These are phyloP conservation scores for Fraxinus greggii DNA, from an alignment of 305 asterid species.

Conservation along the genomic window DNA sequence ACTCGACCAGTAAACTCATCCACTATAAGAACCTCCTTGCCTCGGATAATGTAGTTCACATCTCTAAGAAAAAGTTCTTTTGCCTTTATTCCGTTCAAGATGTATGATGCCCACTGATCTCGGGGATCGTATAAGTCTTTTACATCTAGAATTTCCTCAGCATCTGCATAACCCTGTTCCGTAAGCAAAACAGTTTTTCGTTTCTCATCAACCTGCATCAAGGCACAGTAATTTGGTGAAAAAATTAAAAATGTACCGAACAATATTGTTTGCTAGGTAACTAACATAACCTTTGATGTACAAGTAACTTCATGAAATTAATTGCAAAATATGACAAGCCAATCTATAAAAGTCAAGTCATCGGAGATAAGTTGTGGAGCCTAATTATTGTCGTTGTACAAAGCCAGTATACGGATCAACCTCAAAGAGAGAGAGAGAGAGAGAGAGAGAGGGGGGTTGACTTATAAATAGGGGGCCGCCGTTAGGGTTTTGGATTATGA, in stretches of 20 bases:
- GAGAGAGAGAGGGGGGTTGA: background rate
- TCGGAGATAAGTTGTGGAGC: background rate
- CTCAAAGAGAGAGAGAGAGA: background rate
- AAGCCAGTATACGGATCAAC: background rate
- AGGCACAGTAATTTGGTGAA: constrained; percentile 25
- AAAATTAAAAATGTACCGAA: background rate
- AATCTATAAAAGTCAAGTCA: background rate
- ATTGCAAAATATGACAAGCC: background rate
- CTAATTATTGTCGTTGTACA: background rate
- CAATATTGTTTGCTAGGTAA: background rate
- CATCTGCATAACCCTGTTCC: constrained; percentile 97
- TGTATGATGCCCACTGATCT: constrained; percentile 97
- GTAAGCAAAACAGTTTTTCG: constrained; percentile 80
- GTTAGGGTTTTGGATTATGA: background rate
- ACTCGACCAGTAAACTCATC: constrained; percentile 99
- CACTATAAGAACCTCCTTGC: constrained; percentile 91
- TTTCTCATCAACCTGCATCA: constrained; percentile 92
- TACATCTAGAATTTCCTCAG: constrained; percentile 91
- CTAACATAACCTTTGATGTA: background rate
- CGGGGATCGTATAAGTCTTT: constrained; percentile 96
- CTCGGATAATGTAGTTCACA: constrained; percentile 91
- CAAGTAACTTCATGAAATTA: background rate
- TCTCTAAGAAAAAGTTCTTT: constrained; percentile 93
- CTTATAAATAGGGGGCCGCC: background rate
- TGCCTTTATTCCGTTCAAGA: constrained; percentile 90